Percentiles rank a stretch among this genome's conserved stretches.
Conservation (phyloP, 108 stramenopile genomes). For the Fragilariopsis cylindrus region DNA sequence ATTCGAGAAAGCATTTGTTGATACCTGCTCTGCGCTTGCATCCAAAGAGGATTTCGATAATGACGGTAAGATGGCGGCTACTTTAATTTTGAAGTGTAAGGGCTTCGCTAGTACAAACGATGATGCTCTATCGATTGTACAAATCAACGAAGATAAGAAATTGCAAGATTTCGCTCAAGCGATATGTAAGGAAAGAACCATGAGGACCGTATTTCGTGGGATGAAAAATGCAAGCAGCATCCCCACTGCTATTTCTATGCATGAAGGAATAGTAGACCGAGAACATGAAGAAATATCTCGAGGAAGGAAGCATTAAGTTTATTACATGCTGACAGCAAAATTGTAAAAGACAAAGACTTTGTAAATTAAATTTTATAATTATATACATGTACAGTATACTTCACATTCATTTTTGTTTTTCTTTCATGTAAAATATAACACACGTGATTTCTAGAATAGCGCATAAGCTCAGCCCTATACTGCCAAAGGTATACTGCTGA, state of each 20-base stretch:
- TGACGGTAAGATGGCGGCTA: background rate
- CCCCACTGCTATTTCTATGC: slow-evolving; percentile 9
- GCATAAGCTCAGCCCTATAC: too few relatives aligned
- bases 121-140: background rate
- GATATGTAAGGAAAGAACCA: slow-evolving; percentile 7
- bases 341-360: too few relatives aligned
- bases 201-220: background rate
- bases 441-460: too few relatives aligned
- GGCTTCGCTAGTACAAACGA: background rate
- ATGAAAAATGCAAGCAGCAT: background rate
- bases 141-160: background rate
- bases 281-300: too few relatives aligned
- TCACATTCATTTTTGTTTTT: too few relatives aligned
- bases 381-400: too few relatives aligned
- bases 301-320: too few relatives aligned
- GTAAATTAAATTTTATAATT: too few relatives aligned
- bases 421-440: too few relatives aligned
- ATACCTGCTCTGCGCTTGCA: background rate
- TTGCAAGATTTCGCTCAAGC: background rate
- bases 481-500: too few relatives aligned
- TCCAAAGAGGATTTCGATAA: background rate
- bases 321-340: too few relatives aligned
- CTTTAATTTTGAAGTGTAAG: background rate
- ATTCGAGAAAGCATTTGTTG: background rate
- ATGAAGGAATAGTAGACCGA: too few relatives aligned